Evolutionary conservation across 1,284 basidiomycete genomes (phyloP).

Genomic region (Ganoderma multipileum): DNA sequence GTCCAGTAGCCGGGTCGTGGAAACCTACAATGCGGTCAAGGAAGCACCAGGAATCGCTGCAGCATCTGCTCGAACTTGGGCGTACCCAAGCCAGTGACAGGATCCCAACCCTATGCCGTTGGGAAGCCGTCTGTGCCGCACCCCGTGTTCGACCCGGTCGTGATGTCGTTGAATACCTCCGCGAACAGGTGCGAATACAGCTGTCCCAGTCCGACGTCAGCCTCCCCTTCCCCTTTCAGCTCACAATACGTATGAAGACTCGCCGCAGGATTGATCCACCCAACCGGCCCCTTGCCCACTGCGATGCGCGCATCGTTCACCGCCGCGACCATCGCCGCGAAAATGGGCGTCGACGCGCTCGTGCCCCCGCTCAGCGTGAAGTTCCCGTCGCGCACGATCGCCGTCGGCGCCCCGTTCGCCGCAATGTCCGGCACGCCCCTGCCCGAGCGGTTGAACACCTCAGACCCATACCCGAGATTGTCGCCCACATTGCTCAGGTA

Average conservation of each 20-base stretch:
- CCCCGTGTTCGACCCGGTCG: conserved; percentile 33
- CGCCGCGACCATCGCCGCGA: conserved; percentile 60
- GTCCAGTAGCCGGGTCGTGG: too few species aligned
- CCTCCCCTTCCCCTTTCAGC: conserved; percentile 24
- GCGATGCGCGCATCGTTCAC: conserved; percentile 65
- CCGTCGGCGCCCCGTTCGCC: conserved; percentile 45
- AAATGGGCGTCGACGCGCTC: conserved; percentile 30
- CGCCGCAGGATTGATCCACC: conserved; percentile 61
- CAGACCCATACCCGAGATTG: conserved; percentile 12
- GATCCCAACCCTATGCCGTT: conserved; percentile 45
- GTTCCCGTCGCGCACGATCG: conserved; percentile 40
- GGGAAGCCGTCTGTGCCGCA: conserved; percentile 36
- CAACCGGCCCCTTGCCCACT: conserved; percentile 51
- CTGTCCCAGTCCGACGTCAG: conserved; percentile 33
- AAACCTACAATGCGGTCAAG: conserved; percentile 10
- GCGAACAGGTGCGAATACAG: conserved; percentile 40
- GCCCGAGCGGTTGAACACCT: conserved; percentile 29
- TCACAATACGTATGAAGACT: conserved; percentile 22
- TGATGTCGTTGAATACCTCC: conserved; percentile 52
- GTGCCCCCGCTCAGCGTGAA: conserved; percentile 32
- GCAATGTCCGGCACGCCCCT: conserved; percentile 31
- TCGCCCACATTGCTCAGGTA: conserved; percentile 24
- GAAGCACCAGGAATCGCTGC: conserved; percentile 25
- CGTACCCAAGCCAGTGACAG: conserved; percentile 40
- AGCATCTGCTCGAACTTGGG: conserved; percentile 29